These are phyloP conservation scores for Xylaria castorea DNA, from an alignment of 495 filamentous ascomycete species.

Conservation along the genomic window DNA sequence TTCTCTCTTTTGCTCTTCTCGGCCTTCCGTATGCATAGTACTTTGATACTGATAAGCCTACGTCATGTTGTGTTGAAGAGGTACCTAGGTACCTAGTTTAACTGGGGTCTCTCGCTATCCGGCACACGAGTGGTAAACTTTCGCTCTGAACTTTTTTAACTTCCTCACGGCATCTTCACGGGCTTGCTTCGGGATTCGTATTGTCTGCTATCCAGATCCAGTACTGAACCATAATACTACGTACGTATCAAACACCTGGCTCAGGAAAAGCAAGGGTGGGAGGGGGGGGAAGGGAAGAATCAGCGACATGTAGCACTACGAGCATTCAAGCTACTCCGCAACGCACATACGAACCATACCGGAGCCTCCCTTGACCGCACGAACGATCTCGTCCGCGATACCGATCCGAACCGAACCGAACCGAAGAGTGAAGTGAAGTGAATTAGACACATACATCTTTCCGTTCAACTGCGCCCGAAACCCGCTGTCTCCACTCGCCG, in stretches of 20 bases:
- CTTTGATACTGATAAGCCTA: neutral
- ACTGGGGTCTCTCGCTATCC: neutral
- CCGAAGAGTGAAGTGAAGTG: neutral
- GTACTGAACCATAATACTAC: neutral
- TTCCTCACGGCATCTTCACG: neutral
- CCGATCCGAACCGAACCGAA: conserved; percentile 12
- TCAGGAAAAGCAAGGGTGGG: neutral
- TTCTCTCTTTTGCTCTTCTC: neutral
- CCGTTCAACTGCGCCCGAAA: neutral
- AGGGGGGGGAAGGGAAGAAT: neutral
- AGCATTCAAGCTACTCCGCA: neutral
- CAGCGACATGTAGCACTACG: neutral
- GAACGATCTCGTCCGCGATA: neutral
- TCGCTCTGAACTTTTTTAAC: neutral
- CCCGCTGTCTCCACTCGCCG: neutral
- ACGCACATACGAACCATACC: neutral
- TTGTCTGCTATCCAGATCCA: neutral
- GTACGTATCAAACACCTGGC: neutral
- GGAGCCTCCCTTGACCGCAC: neutral
- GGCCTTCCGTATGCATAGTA: neutral
- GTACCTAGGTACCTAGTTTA: neutral
- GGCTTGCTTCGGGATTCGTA: neutral
- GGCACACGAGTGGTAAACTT: neutral
- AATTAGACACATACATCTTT: neutral
- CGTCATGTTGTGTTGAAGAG: neutral